Evolutionary conservation across 108 stramenopile species (phyloP).

Genomic region (Pseudonitzschia multistriata): DNA sequence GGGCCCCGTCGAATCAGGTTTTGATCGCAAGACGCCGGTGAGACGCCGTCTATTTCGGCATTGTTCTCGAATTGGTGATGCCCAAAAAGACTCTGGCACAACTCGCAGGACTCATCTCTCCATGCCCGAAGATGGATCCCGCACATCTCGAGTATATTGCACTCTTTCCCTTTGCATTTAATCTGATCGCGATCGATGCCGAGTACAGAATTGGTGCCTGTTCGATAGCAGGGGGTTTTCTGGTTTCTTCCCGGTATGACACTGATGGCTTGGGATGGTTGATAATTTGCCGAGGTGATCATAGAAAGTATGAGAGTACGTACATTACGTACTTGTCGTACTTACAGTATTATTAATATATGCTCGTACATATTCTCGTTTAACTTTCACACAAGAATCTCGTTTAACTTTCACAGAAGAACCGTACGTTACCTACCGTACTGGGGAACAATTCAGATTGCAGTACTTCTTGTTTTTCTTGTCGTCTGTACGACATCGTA

Average conservation of each 20-base stretch:
- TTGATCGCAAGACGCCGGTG: background rate
- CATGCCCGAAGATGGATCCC: constrained; percentile 32
- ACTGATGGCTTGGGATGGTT: no score
- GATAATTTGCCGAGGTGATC: no score
- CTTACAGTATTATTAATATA: background rate
- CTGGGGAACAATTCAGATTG: no score
- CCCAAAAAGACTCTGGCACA: constrained; percentile 12
- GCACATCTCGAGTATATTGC: constrained; percentile 23
- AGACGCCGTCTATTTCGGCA: background rate
- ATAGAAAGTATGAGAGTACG: no score
- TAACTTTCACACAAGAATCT: background rate
- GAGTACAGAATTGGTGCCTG: no score
- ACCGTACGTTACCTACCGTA: no score
- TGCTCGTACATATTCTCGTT: background rate
- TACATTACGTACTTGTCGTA: no score
- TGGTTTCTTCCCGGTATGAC: no score
- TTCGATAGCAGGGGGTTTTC: no score
- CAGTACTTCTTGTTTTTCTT: no score
- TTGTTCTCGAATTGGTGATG: background rate
- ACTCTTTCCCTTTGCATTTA: background rate
- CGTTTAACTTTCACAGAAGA: no score
- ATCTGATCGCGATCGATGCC: background rate
- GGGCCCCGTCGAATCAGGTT: constrained; percentile 35
- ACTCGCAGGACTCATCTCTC: constrained; percentile 10
- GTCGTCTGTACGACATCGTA: no score